Percentiles rank a stretch among this genome's conserved stretches.
phyloP scores from a whole-genome alignment of 192 early-diverging fungal genomes.

The Coemansia sp. region DNA sequence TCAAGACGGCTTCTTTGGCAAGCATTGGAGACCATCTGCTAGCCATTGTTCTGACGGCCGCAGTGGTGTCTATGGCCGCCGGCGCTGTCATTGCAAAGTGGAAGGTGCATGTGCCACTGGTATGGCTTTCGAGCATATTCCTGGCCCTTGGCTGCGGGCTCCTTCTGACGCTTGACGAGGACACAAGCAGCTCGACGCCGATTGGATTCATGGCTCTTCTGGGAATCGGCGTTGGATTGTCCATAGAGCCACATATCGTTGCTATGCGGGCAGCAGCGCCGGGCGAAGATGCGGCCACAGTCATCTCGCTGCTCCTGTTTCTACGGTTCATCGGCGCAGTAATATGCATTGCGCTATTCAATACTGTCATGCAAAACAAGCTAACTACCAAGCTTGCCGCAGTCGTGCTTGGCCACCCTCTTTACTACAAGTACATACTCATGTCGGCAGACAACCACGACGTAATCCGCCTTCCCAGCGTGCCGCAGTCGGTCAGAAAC shows the following conservation, averaged over 20 bases:
- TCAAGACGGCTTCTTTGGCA: slow-evolving; percentile 21
- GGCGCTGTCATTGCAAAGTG: slow-evolving; percentile 7
- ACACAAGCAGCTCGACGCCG: slow-evolving; percentile 20
- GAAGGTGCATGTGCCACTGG: slow-evolving; percentile 12
- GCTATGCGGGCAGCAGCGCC: slow-evolving; percentile 16
- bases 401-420: slow-evolving; percentile 19
- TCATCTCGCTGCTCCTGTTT: slow-evolving; percentile 27
- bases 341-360: slow-evolving; percentile 36
- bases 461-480: slow-evolving; percentile 27
- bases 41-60: slow-evolving; percentile 10
- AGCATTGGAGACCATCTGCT: slow-evolving; percentile 21
- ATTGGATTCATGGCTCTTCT: slow-evolving; percentile 32
- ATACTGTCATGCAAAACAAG: slow-evolving; percentile 31
- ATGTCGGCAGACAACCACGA: slow-evolving; percentile 35
- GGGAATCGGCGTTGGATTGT: slow-evolving; percentile 35
- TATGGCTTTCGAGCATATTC: slow-evolving; percentile 17
- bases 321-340: slow-evolving; percentile 27
- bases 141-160: slow-evolving; percentile 26
- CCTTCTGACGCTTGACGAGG: slow-evolving; percentile 20
- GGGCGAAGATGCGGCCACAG: slow-evolving; percentile 4
- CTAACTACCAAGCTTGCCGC: slow-evolving; percentile 34
- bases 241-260: slow-evolving; percentile 30
- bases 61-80: slow-evolving; percentile 8
- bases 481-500: slow-evolving; percentile 39
- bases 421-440: slow-evolving; percentile 36